These are phyloP conservation scores for Candida khao-thaluensis DNA, from an alignment of 805 yeast genomes.

Conservation along the genomic window DNA sequence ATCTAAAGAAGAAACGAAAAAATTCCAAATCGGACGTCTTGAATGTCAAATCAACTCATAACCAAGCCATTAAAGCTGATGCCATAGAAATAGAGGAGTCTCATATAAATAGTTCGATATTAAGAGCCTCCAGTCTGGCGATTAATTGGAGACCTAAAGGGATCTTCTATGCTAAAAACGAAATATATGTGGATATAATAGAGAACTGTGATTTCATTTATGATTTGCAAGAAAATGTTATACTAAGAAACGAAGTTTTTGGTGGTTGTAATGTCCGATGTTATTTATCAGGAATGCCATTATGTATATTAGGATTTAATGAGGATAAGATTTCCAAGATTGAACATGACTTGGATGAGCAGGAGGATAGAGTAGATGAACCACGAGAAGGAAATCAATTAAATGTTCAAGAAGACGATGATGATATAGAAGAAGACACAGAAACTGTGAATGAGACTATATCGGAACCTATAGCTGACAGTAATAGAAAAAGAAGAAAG, in stretches of 20 bases:
- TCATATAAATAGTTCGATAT: slow-evolving; percentile 62
- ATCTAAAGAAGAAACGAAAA: slow-evolving; percentile 11
- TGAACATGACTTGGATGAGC: slow-evolving; percentile 1
- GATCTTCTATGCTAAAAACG: slow-evolving; percentile 44
- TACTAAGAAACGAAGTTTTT: slow-evolving; percentile 32
- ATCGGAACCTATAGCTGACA: neutral
- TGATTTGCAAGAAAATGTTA: slow-evolving; percentile 27
- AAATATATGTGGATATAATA: slow-evolving; percentile 41
- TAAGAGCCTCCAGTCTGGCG: slow-evolving; percentile 70
- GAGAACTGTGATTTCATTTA: slow-evolving; percentile 38
- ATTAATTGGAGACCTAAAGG: slow-evolving; percentile 48
- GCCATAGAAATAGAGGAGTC: slow-evolving; percentile 23
- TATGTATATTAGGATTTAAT: slow-evolving; percentile 41
- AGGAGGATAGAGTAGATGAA: neutral
- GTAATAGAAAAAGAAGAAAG: slow-evolving; percentile 3
- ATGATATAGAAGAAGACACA: slow-evolving; percentile 10
- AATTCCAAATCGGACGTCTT: slow-evolving; percentile 12
- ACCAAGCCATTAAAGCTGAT: slow-evolving; percentile 36
- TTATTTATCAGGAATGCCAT: slow-evolving; percentile 46
- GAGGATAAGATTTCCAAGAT: slow-evolving; percentile 35
- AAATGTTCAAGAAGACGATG: slow-evolving; percentile 7
- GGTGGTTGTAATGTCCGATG: slow-evolving; percentile 38
- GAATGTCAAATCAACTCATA: slow-evolving; percentile 36
- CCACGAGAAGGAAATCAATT: slow-evolving; percentile 11
- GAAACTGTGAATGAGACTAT: neutral